Evolutionary conservation across 2,329 filamentous ascomycete species (phyloP).

Genomic region (Trichoderma asperellum): DNA sequence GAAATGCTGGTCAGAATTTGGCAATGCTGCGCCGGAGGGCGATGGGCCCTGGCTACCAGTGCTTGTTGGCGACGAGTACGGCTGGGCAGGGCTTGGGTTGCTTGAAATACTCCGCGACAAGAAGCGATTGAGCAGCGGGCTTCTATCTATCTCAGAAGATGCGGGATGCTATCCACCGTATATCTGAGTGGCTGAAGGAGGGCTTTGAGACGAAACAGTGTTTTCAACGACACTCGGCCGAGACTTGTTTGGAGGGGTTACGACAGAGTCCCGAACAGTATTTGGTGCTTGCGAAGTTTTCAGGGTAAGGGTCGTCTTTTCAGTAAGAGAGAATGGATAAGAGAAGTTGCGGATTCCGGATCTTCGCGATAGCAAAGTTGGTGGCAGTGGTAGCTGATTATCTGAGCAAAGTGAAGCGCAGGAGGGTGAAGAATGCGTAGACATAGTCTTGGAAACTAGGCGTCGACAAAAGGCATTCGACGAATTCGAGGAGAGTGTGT

Average conservation of each 20-base stretch:
- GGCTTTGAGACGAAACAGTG: neutral
- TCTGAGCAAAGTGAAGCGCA: conserved; percentile 17
- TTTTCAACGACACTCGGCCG: neutral
- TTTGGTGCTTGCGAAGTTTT: neutral
- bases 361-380: neutral
- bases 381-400: conserved; percentile 5
- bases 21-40: conserved; percentile 10
- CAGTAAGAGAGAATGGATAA: conserved; percentile 31
- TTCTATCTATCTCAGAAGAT: conserved; percentile 23
- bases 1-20: conserved; percentile 20
- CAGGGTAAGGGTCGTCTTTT: conserved; percentile 6
- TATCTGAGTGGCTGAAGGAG: conserved; percentile 9
- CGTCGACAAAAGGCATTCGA: neutral
- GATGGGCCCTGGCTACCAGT: neutral
- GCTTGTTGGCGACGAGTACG: conserved; percentile 5
- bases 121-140: conserved; percentile 14
- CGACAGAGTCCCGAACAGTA: neutral
- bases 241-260: conserved; percentile 7
- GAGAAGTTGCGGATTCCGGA: conserved; percentile 33
- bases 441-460: conserved; percentile 26
- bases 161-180: conserved; percentile 28
- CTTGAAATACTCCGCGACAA: conserved; percentile 10
- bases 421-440: conserved; percentile 27
- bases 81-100: conserved; percentile 3
- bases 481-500: neutral